Evolutionary conservation across 2,329 filamentous ascomycete species (phyloP).

Genomic region (Aspergillus bombycis): DNA sequence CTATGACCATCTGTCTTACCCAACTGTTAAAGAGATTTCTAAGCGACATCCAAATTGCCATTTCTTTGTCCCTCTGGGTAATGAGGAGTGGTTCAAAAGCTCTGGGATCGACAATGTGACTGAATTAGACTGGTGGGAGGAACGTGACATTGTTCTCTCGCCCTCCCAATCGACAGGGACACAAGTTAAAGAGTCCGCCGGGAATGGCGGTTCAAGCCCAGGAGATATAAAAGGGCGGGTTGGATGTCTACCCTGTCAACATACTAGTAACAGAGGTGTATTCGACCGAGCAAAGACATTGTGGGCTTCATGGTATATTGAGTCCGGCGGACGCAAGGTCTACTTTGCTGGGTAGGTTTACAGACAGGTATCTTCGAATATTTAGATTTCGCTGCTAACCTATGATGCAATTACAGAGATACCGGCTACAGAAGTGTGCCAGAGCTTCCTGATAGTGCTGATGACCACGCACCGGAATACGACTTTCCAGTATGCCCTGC

Average conservation of each 20-base stretch:
- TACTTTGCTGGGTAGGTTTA: constrained; percentile 71
- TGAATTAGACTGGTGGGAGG: constrained; percentile 95
- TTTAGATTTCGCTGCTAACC: constrained; percentile 3
- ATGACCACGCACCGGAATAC: constrained; percentile 73
- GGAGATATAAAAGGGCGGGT: constrained; percentile 69
- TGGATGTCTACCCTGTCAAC: constrained; percentile 82
- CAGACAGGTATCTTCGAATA: background rate
- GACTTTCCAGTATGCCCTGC: constrained; percentile 76
- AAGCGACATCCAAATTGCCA: constrained; percentile 75
- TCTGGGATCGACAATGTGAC: constrained; percentile 76
- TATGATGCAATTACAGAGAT: constrained; percentile 60
- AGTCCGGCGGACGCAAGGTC: constrained; percentile 73
- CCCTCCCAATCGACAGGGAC: constrained; percentile 30
- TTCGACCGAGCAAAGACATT: constrained; percentile 76
- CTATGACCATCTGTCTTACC: constrained; percentile 87
- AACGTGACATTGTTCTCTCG: constrained; percentile 70
- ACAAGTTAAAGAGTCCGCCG: constrained; percentile 31
- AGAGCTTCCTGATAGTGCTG: constrained; percentile 60
- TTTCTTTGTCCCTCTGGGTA: constrained; percentile 84
- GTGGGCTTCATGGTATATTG: constrained; percentile 85
- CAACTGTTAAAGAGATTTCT: constrained; percentile 71
- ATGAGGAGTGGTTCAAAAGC: constrained; percentile 78
- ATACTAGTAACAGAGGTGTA: constrained; percentile 69
- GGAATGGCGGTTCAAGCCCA: constrained; percentile 23
- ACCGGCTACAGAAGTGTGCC: constrained; percentile 86